Evolutionary conservation across 495 filamentous ascomycete genomes (phyloP).

Genomic region (Apodospora peruviana): DNA sequence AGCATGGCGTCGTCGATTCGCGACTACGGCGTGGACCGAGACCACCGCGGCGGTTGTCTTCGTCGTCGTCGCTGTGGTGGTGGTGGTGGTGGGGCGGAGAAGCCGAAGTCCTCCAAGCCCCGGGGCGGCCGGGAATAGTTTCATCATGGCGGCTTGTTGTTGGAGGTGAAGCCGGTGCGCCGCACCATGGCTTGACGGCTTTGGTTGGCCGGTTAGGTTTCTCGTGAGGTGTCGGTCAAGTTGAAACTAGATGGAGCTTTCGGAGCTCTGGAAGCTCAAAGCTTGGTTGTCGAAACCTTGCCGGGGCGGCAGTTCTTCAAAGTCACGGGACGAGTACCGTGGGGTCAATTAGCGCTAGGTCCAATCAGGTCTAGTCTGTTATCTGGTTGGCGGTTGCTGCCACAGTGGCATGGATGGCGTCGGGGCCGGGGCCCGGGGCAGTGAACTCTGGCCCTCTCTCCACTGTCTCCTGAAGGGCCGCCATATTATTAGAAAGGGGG

Average conservation of each 20-base stretch:
- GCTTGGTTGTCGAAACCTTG: slow-evolving; percentile 1
- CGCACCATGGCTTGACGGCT: slow-evolving; percentile 22
- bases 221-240: background rate
- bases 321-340: background rate
- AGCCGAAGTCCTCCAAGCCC: slow-evolving; percentile 9
- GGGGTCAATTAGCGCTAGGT: background rate
- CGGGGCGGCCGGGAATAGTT: slow-evolving; percentile 12
- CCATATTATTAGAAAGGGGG: background rate
- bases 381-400: slow-evolving; percentile 7
- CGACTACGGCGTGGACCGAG: slow-evolving; percentile 26
- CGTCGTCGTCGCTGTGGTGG: slow-evolving; percentile 1
- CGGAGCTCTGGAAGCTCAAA: background rate
- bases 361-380: background rate
- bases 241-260: background rate
- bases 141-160: slow-evolving; percentile 20
- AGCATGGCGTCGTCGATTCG: slow-evolving; percentile 7
- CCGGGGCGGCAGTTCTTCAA: slow-evolving; percentile 20
- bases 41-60: slow-evolving; percentile 10
- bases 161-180: slow-evolving; percentile 2
- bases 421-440: slow-evolving; percentile 18
- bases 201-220: slow-evolving; percentile 4
- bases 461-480: slow-evolving; percentile 17
- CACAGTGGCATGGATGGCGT: slow-evolving; percentile 24
- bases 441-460: slow-evolving; percentile 26
- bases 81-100: slow-evolving; percentile 1